Conservation (phyloP, 2,329 filamentous ascomycete species). For the Alternaria dauci region DNA sequence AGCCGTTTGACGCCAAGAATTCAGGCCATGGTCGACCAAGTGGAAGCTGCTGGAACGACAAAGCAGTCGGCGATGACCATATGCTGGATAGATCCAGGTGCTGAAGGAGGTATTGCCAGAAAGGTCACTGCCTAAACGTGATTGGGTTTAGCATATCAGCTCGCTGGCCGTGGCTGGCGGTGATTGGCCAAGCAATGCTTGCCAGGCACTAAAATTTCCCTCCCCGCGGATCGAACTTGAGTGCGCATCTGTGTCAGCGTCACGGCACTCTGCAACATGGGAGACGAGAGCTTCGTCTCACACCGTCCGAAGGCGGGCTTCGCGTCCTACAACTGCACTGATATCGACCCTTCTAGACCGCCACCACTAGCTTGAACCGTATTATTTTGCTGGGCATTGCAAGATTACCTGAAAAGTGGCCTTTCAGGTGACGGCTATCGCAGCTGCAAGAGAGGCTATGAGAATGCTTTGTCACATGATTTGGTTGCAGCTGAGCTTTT, state of each 20-base stretch:
- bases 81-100: neutral
- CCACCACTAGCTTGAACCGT: neutral
- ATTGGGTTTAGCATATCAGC: neutral
- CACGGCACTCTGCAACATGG: conserved; percentile 11
- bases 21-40: neutral
- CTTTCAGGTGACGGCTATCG: conserved; percentile 2
- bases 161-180: neutral
- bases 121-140: neutral
- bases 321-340: neutral
- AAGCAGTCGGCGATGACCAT: neutral
- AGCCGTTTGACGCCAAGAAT: neutral
- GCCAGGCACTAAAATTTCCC: neutral
- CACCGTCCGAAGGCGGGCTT: neutral
- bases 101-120: neutral
- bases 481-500: conserved; percentile 2
- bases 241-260: neutral
- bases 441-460: conserved; percentile 1
- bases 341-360: neutral
- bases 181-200: neutral
- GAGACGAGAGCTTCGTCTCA: conserved; percentile 4
- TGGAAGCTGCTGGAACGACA: neutral
- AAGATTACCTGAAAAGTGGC: neutral
- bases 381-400: conserved; percentile 4
- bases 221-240: neutral
- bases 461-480: neutral